Conservation (phyloP, 1,284 basidiomycete species). For the Ustilago shanxiensis region DNA sequence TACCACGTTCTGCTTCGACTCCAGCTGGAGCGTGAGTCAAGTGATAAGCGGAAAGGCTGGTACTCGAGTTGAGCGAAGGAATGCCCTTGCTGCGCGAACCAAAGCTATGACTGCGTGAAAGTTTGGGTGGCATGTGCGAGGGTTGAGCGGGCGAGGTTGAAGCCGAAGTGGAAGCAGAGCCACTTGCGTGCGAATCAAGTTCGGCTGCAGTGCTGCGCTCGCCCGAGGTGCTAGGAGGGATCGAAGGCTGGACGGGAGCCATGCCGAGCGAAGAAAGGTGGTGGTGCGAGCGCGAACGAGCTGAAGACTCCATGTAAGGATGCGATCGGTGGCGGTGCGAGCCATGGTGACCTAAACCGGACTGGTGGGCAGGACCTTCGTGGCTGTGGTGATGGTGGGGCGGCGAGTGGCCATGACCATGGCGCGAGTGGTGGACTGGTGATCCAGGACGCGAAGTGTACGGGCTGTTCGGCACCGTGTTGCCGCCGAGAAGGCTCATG, state of each 20-base stretch:
- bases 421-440: constrained; percentile 48
- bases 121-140: constrained; percentile 46
- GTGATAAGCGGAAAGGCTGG: constrained; percentile 60
- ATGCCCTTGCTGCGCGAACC: constrained; percentile 51
- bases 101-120: constrained; percentile 53
- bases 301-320: constrained; percentile 57
- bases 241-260: constrained; percentile 33
- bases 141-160: constrained; percentile 53
- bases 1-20: constrained; percentile 23
- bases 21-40: constrained; percentile 29
- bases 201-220: constrained; percentile 65
- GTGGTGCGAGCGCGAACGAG: constrained; percentile 63
- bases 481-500: constrained; percentile 65
- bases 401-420: constrained; percentile 35
- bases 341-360: constrained; percentile 65
- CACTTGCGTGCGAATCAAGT: constrained; percentile 41
- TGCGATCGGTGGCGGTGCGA: constrained; percentile 66
- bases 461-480: constrained; percentile 67
- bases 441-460: constrained; percentile 63
- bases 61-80: constrained; percentile 45
- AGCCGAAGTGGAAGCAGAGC: constrained; percentile 46
- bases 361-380: constrained; percentile 63
- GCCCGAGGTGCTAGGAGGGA: constrained; percentile 59
- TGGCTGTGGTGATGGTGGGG: constrained; percentile 51
- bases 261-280: constrained; percentile 62